These are phyloP conservation scores for Suhomyces bolitotheri DNA, from an alignment of 1,139 yeast genomes.

Conservation along the genomic window DNA sequence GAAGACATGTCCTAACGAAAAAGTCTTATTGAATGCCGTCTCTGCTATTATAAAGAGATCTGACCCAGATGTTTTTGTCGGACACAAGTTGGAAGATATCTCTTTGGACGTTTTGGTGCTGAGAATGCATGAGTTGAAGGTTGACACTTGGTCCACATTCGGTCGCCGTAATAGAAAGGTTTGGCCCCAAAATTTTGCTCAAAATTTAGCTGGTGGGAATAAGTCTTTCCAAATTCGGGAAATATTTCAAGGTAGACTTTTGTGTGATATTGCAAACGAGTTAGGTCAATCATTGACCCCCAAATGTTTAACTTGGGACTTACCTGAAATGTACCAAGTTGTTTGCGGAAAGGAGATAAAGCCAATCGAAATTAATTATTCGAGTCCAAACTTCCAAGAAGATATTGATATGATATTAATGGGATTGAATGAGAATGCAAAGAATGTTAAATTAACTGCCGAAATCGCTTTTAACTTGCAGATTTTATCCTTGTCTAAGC, in stretches of 20 bases:
- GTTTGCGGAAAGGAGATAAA: constrained; percentile 62
- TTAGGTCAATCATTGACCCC: constrained; percentile 91
- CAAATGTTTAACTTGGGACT: constrained; percentile 95
- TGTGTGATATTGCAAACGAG: constrained; percentile 92
- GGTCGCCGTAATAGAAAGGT: constrained; percentile 77
- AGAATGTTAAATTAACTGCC: constrained; percentile 70
- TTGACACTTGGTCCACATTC: constrained; percentile 75
- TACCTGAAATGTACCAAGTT: constrained; percentile 85
- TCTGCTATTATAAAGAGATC: constrained; percentile 66
- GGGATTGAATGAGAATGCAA: constrained; percentile 69
- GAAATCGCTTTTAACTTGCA: constrained; percentile 81
- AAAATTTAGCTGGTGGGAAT: constrained; percentile 41
- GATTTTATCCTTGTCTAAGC: constrained; percentile 84
- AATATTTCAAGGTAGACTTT: constrained; percentile 78
- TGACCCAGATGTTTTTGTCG: constrained; percentile 91
- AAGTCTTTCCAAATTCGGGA: constrained; percentile 61
- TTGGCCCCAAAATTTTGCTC: constrained; percentile 77
- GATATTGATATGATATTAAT: constrained; percentile 67
- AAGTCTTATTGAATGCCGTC: constrained; percentile 68
- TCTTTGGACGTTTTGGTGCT: constrained; percentile 80
- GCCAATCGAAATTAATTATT: constrained; percentile 72
- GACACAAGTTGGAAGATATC: constrained; percentile 80
- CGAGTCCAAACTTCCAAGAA: constrained; percentile 63
- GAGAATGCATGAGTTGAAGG: constrained; percentile 72
- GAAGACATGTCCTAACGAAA: constrained; percentile 69